These are phyloP conservation scores for Odonthalia washingtoniensis DNA, from an alignment of 31 red algal species.

Conservation along the genomic window DNA sequence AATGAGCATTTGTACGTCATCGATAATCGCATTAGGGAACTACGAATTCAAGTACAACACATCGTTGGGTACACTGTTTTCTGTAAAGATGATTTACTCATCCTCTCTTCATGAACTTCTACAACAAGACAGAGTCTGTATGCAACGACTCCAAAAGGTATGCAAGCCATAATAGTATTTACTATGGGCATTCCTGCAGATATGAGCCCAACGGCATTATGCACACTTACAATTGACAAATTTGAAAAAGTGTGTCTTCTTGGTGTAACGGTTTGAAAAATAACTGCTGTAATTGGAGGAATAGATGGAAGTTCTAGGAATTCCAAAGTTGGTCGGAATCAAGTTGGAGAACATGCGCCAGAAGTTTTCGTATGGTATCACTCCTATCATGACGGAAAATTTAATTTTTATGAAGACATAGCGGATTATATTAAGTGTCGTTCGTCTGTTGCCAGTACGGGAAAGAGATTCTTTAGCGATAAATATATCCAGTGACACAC, in stretches of 20 bases:
- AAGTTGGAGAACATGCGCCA: neutral
- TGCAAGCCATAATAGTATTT: conserved; percentile 10
- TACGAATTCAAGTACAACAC: neutral
- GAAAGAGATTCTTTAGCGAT: neutral
- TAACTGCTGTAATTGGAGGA: neutral
- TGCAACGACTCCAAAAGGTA: neutral
- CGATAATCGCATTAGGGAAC: conserved; percentile 8
- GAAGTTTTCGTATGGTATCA: neutral
- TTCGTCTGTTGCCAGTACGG: too few species aligned
- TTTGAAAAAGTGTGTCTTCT: conserved; percentile 2
- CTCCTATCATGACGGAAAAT: neutral
- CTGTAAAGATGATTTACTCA: neutral
- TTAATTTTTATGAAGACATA: neutral
- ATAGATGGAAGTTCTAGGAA: neutral
- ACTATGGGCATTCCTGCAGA: conserved; percentile 4
- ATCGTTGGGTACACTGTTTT: neutral
- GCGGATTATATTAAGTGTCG: neutral
- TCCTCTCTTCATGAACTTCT: neutral
- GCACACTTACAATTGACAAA: neutral
- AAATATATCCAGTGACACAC: neutral
- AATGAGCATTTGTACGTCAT: conserved; percentile 20
- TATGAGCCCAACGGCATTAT: conserved; percentile 26
- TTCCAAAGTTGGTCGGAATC: neutral
- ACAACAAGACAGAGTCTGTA: too few species aligned
- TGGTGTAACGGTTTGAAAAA: conserved; percentile 13